Evolutionary conservation across 306 rosid species (phyloP).

Genomic region (Castanea mollissima): DNA sequence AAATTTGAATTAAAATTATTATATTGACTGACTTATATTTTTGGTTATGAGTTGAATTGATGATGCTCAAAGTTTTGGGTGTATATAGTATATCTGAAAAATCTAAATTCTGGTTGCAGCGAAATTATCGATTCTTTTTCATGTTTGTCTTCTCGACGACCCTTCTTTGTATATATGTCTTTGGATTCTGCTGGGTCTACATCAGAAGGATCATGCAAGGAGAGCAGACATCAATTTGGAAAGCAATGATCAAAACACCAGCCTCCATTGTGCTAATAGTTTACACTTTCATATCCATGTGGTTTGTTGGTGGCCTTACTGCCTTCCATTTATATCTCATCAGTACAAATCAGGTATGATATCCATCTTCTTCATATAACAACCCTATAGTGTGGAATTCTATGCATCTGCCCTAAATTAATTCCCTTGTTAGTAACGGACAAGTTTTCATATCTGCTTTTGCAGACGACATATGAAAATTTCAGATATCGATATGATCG

Average conservation of each 20-base stretch:
- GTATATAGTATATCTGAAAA: conserved; percentile 26
- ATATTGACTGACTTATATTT: background rate
- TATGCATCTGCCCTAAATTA: background rate
- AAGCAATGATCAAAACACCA: conserved; percentile 92
- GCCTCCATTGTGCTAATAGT: conserved; percentile 87
- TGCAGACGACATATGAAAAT: conserved; percentile 93
- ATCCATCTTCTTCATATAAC: background rate
- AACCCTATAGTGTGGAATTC: background rate
- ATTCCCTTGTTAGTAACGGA: background rate
- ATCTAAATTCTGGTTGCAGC: conserved; percentile 59
- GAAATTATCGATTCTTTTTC: conserved; percentile 98
- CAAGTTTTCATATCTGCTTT: conserved; percentile 15
- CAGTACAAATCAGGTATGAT: conserved; percentile 86
- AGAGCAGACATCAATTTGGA: conserved; percentile 77
- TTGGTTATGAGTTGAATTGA: background rate
- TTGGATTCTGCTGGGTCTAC: conserved; percentile 95
- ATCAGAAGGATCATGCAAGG: conserved; percentile 70
- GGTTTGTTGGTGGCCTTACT: conserved; percentile 99
- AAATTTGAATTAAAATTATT: background rate
- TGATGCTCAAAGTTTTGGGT: background rate
- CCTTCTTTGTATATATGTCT: conserved; percentile 87
- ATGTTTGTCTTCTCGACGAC: conserved; percentile 96
- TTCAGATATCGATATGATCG: conserved; percentile 90
- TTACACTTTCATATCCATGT: conserved; percentile 93
- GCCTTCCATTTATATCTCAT: conserved; percentile 96